Evolutionary conservation across 257 asterid genomes (phyloP), one percentile per base, ranked within the genome.

Genomic region (Striga asiatica): DNA sequence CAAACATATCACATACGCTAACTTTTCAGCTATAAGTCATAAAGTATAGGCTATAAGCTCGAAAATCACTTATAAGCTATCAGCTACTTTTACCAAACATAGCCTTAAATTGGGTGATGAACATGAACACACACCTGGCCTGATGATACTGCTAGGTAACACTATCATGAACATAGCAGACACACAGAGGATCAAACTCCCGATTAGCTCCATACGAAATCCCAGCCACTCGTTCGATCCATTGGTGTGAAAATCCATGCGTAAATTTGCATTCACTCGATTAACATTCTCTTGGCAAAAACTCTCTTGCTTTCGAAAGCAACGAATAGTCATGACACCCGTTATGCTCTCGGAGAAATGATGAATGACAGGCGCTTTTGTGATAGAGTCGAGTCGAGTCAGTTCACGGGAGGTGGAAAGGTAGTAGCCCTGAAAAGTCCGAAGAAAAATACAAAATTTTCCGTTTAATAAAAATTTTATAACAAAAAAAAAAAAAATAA

Each of bases 171-270:
- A 79, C 78, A 78, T 19, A 2, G 94, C 81, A 17, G 99, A 92
- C 60, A 53, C 48, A 71, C 99, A 92, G 27, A 92, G 93, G 74
- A 92, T 65, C 66, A 84, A 60, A 79, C 88, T 72, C 39, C 99
- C 99, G 17, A 88, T 61, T 39, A 92, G 62, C 64, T 92, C 99
- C 46, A 88, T 32, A 16, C 99, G 95, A 54, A 85, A 84, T 24
- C 97, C 99, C 49, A 92, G 63, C 99, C 99, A 92, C 54, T 92
- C 99, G 50, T 92, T 92, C 60, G 97, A 81, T 64, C 88, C 99
- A 21, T 82, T 76, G 46, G 82, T 92, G 70, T 92, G 94, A 65
- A 92, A 92, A 67, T 88, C 97, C 99, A 92, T 92, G 10, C 97
- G 79, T 21, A 88, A 49, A 64, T 77, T 92, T 35, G 74, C 78